Base-by-base conservation (phyloP, 2,329 filamentous ascomycete species). In the Cercospora berteroae region DNA sequence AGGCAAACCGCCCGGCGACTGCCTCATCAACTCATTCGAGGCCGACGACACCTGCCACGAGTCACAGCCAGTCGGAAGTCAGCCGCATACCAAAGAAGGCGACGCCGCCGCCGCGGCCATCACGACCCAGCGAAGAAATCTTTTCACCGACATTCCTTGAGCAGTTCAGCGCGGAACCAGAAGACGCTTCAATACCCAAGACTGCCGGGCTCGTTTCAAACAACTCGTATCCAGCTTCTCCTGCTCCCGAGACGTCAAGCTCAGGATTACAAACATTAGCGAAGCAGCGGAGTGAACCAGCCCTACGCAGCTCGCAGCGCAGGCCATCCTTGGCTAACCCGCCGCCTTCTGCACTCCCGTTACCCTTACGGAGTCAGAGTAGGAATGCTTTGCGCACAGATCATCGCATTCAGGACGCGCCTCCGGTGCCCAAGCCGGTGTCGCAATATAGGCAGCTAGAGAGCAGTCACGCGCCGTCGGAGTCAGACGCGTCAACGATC, bases 391-490 rank as follows among this genome's bases (percentile, higher is more conserved):
- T 68, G n/a, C 65, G 75, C 25, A 65, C 72, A 23, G 76, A 78
- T 57, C 64, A 63, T 31, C 61, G 76, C 12, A 65, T 76, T 42
- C 70, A 77, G 39, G 73, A 77, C 62, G 74, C 74, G 10, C 77
- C 77, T 27, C 76, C 76, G 25, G 74, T 78, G 13, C 76, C 76
- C 1, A 71, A 71, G 55, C 70, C 74, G 16, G 71, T 77, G 2
- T 68, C 73, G 65, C 70, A 74, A 33, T 63, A 74, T 62, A 69
- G 73, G 20, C 65, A 74, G 48, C 48, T 57, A 13, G 69, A 75
- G 18, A 71, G 70, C 29, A 67, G 39, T n/a, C 75, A 78, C 44
- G 67, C 71, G 18, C 71, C 75, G 3, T 75, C 74, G n/a, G 73
- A 71, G 16, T 77, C 75, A 12, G 71, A 68, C 4, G 76, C 76